These are phyloP conservation scores for Metarhizium humberi DNA, from an alignment of 2,329 filamentous ascomycete genomes.

Conservation along the genomic window DNA sequence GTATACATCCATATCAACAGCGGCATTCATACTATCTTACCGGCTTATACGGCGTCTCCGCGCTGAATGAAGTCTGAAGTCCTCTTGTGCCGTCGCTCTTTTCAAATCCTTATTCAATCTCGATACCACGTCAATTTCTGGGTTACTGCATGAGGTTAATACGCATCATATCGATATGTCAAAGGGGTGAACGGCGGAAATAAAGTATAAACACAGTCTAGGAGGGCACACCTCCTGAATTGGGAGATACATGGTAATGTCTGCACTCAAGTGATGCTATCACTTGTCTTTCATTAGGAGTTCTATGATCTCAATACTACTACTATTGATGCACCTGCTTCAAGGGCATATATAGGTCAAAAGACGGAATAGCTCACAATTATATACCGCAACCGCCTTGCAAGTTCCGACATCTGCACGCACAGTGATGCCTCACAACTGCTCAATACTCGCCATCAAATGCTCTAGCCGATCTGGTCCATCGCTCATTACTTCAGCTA, in stretches of 20 bases:
- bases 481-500: conserved; percentile 31
- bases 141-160: conserved; percentile 7
- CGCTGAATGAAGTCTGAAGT: not conserved
- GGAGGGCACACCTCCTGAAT: not conserved
- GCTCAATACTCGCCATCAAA: conserved; percentile 47
- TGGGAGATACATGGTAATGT: not conserved
- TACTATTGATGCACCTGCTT: not conserved
- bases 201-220: not conserved
- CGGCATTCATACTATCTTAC: conserved; percentile 2
- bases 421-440: conserved; percentile 32
- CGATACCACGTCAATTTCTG: conserved; percentile 4
- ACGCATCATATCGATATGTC: not conserved
- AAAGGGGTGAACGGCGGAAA: not conserved
- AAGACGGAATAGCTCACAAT: not conserved
- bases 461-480: conserved; percentile 38
- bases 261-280: not conserved
- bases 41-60: not conserved
- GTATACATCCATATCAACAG: not conserved
- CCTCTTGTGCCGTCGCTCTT: not conserved
- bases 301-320: not conserved
- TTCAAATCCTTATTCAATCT: not conserved
- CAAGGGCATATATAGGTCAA: not conserved
- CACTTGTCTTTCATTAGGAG: not conserved
- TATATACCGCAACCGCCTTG: not conserved
- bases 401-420: not conserved